Base-by-base conservation (phyloP, 177 flowering plant species). In the Vitis hybrid region DNA sequence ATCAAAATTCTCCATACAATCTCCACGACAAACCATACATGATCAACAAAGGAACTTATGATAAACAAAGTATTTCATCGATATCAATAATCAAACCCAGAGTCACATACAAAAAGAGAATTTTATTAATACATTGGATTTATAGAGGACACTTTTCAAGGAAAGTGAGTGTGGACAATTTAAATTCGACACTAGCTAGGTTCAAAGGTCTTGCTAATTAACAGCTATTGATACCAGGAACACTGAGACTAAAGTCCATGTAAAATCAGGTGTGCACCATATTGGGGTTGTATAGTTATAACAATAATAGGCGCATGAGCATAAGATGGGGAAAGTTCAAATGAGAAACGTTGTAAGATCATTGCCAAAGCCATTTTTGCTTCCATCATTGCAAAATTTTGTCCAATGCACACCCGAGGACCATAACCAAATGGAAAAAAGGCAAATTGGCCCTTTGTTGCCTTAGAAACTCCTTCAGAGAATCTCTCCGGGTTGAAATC, bases 401-500 rank as follows among this genome's bases (percentile, higher is more conserved):
- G 77, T 1, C 77, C 82, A 19, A 80, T 60, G 68, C 82, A 77
- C 2, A 75, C 60, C 17, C 79, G 51, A 40, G 82, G 79, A 15
- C 82, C 82, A 74, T 68, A 65, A 18, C 68, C 73, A 15, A 79
- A 80, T 7, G 85, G 81, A 15, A 72, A 15, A 54, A 72, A 82
- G 1, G 69, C 17, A 17, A 40, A 40, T 57, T 60, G 78, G 19
- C 57, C 59, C 67, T 82, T 77, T 1, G 82, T 59, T 11, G 81
- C 82, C 60, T 79, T 79, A 2, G 77, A 74, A 62, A 79, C 30
- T 30, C 85, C 85, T 32, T 72, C 75, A 0, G 79, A 35, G 32
- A 82, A 82, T 35, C 85, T 79, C 56, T 82, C 81, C 11, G 85
- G 85, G 6, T 82, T 82, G 75, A 82, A 82, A 64, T 82, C 83